Evolutionary conservation across 2,329 filamentous ascomycete genomes (phyloP).

Genomic region (Diaporthe sp.): DNA sequence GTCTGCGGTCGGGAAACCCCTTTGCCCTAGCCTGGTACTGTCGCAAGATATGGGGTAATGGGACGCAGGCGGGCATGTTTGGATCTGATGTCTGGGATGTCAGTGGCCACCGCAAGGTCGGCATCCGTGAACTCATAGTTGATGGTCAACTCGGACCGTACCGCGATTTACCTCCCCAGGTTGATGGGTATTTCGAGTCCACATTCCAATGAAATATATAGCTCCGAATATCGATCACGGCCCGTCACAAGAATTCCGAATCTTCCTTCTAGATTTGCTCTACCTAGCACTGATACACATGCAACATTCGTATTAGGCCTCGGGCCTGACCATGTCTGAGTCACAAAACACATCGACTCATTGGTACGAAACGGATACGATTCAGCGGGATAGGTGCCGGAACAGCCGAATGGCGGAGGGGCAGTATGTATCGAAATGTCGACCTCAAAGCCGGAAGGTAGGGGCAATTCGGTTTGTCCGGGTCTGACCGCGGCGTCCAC

Average conservation of each 20-base stretch:
- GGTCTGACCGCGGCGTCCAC: no score
- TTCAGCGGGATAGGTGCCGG: neutral
- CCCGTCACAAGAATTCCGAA: neutral
- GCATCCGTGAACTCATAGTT: constrained; percentile 44
- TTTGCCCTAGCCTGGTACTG: constrained; percentile 47
- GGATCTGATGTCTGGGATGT: constrained; percentile 48
- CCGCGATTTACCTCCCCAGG: constrained; percentile 44
- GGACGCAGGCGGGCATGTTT: constrained; percentile 42
- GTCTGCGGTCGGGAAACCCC: constrained; percentile 41
- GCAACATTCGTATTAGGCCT: no score
- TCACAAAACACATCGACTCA: neutral
- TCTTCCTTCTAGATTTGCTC: no score
- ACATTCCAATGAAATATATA: neutral
- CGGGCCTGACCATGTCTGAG: neutral
- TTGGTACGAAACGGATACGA: neutral
- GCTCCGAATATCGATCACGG: neutral
- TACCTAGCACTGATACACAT: no score
- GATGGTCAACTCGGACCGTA: constrained; percentile 45
- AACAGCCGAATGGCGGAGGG: neutral
- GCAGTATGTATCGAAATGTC: neutral
- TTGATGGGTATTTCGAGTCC: constrained; percentile 34
- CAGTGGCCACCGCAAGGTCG: constrained; percentile 45
- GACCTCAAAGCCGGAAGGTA: neutral
- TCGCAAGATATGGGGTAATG: constrained; percentile 48
- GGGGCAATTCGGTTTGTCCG: no score